Evolutionary conservation across 441 rosid species (phyloP).

Genomic region (Gossypium davidsonii): DNA sequence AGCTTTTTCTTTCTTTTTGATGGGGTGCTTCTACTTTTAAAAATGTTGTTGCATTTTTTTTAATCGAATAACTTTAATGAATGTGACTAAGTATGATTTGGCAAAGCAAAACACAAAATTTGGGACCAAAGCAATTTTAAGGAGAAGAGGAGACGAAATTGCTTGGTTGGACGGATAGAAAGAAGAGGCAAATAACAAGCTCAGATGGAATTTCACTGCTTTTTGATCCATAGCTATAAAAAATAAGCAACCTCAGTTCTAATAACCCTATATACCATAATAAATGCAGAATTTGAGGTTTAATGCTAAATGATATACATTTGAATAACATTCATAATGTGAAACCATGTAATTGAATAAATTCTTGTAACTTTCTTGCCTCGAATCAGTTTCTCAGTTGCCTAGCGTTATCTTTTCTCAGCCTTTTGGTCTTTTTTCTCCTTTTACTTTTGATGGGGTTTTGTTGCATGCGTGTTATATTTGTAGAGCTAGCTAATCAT

Average conservation of each 20-base stretch:
- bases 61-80: neutral
- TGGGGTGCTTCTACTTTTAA: neutral
- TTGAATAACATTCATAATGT: neutral
- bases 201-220: neutral
- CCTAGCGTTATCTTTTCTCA: neutral
- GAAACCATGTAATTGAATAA: neutral
- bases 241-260: neutral
- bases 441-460: constrained; percentile 1
- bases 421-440: neutral
- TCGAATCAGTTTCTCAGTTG: neutral
- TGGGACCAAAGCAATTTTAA: neutral
- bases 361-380: neutral
- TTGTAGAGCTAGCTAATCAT: neutral
- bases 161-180: neutral
- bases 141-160: neutral
- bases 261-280: neutral
- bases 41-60: neutral
- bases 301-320: neutral
- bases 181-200: neutral
- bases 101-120: neutral
- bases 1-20: neutral
- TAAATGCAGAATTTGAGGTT: neutral
- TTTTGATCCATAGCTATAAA: neutral
- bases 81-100: neutral
- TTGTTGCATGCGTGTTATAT: neutral